phyloP scores from a whole-genome alignment of 495 filamentous ascomycete species.

The Daldinia grandis region DNA sequence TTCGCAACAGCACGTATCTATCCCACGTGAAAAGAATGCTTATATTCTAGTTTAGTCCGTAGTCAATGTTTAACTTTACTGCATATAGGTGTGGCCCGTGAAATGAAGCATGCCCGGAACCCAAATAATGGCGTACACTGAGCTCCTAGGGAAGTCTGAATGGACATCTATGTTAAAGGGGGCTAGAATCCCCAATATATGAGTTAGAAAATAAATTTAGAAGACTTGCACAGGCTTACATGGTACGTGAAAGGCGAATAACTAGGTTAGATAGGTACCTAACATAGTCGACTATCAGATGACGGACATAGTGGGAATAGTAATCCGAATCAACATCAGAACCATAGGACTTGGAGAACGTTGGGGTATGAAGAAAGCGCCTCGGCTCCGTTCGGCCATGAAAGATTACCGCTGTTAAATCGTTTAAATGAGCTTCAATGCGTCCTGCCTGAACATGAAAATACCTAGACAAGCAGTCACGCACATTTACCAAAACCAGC shows the following conservation, averaged over 20 bases:
- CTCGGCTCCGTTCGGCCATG: constrained; percentile 30
- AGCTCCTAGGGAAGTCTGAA: background rate
- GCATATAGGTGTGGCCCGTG: background rate
- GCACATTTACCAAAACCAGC: background rate
- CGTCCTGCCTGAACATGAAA: background rate
- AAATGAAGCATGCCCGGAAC: background rate
- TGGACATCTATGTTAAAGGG: background rate
- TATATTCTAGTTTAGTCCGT: no score
- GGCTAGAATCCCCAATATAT: background rate
- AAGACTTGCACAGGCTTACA: background rate
- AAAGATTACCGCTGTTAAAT: background rate
- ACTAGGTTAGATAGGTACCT: no score
- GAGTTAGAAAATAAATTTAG: background rate
- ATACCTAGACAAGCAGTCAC: background rate
- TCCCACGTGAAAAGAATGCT: no score
- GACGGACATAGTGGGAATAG: constrained; percentile 26
- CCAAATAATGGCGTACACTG: background rate
- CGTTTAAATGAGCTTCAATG: constrained; percentile 11
- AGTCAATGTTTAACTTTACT: background rate
- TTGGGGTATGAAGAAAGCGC: constrained; percentile 20
- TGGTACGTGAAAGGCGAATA: background rate
- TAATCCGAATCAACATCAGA: background rate
- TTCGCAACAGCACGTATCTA: no score
- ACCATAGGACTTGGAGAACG: background rate
- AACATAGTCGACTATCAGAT: background rate